Evolutionary conservation across 2,329 filamentous ascomycete species (phyloP), one percentile per base, ranked within the genome.

Genomic region (Xylaria sp.): DNA sequence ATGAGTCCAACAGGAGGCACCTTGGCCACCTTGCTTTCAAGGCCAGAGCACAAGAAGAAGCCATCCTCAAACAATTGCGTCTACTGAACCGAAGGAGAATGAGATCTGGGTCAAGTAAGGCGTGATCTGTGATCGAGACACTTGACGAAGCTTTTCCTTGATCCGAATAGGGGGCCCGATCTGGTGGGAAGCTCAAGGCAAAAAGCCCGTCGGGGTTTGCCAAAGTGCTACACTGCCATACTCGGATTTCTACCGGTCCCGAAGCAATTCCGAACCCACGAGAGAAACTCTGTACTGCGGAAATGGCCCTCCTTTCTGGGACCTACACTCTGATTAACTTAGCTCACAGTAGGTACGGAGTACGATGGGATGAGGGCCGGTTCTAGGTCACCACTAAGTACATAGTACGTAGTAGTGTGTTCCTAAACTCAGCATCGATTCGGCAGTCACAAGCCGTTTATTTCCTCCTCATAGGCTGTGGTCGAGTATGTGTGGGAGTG

Each of bases 31-130:
- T 30, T 49, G 39, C 9, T 16, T 35, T 50, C 11, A 16, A 49
- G 39, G 52, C 49, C 8, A 30, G 49, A 23, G 48, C 49, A 13
- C 54, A 19, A 39, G 19, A 35, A 62, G 19, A 35, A 62, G 55
- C 13, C 4, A 46, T n/a, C 13, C 42, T n/a, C 13, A 46, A 13
- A 46, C 13, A 13, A 42, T 9, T 42, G 9, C 13, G 13, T 49
- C 51, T 37, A 37, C 60, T 61, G 63, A 62, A 59, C 69, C 67
- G 71, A 71, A 71, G 69, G 52, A 42, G 37, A 42, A 42, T 30
- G 23, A 30, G 23, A 30, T 42, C 37, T 42, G 37, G 37, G 11
- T 42, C 37, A 42, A 42, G 37, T 42, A 42, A 30, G 23, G 23
- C 8, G 9, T 42, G 11, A 42, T 9, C 37, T 42, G 11, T 13